Percentiles rank a stretch among this genome's conserved stretches.
Conservation (phyloP, 2,329 filamentous ascomycete genomes). For the Didymella pomorum region DNA sequence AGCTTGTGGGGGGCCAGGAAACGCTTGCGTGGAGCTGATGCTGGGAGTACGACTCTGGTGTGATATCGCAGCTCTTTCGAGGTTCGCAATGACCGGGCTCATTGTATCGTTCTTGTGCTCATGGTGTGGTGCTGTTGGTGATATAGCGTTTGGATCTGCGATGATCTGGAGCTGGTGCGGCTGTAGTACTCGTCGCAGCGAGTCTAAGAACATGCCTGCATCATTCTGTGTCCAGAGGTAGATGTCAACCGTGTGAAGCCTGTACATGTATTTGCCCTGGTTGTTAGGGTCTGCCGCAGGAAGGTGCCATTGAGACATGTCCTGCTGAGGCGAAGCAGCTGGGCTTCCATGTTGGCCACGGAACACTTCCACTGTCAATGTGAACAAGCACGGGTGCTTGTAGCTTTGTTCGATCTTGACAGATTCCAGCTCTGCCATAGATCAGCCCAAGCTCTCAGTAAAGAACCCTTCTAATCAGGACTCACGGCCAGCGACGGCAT, state of each 20-base stretch:
- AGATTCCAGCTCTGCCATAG: constrained; percentile 67
- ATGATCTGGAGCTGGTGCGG: constrained; percentile 57
- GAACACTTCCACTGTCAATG: constrained; percentile 65
- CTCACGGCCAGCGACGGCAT: constrained; percentile 80
- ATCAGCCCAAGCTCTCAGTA: constrained; percentile 26
- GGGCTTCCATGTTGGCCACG: constrained; percentile 41
- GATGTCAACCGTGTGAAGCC: constrained; percentile 76
- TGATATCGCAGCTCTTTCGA: constrained; percentile 75
- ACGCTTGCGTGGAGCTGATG: constrained; percentile 51
- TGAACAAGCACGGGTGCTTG: constrained; percentile 76
- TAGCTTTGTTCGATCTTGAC: constrained; percentile 74
- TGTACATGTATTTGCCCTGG: constrained; percentile 81
- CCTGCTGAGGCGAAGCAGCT: constrained; percentile 57
- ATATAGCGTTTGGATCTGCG: constrained; percentile 51
- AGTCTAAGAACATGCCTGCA: constrained; percentile 74
- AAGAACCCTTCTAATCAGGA: too few relatives aligned
- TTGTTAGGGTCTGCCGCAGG: constrained; percentile 75
- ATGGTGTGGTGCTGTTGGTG: constrained; percentile 39
- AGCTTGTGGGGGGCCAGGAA: constrained; percentile 49
- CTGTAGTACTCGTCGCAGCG: constrained; percentile 71
- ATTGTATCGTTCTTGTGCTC: constrained; percentile 61
- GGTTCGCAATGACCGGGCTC: constrained; percentile 75
- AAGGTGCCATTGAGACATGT: constrained; percentile 72
- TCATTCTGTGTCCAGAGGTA: constrained; percentile 83
- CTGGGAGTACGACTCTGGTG: constrained; percentile 53